Evolutionary conservation across 1,284 basidiomycete genomes (phyloP), one percentile per base, ranked within the genome.

Genomic region (Cerrena zonata): DNA sequence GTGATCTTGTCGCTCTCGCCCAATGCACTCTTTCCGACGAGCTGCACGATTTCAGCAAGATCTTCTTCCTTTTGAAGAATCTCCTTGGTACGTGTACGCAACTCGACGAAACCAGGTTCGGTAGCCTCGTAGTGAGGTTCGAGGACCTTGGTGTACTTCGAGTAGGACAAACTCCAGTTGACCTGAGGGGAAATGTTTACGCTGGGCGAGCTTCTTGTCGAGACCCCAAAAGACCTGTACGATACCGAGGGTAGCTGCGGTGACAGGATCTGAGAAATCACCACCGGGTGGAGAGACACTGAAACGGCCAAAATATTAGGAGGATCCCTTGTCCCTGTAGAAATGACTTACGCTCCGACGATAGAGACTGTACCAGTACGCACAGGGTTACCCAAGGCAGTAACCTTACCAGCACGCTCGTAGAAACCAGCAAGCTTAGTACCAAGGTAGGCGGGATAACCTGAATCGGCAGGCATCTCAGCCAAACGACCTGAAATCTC

Each of bases 401-500:
- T 84, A 45, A 96, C 94, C 69, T 95, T 96, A 44, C 96, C 96
- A n/a, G 96, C 94, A 63, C 96, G 90, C 71, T 99, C 96, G 74
- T 99, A 99, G 82, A 99, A 99, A 62, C 87, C 83, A 36, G 95
- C 95, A 43, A 99, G 76, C 73, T 99, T 99, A 47, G 95, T 94
- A 62, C 89, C 78, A 56, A 99, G 83, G 71, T 99, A 99, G 4
- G 96, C 96, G 47, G 96, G 96, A 73, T 99, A 99, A 57, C 94
- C 94, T 38, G 95, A 98, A 72, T 99, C 96, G 41, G 96, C 96
- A 51, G 96, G 96, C 96, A 99, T 99, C 74, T 99, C 96, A 34
- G 96, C 96, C 52, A 99, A 73, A 74, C 96, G 94, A 77, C 96
- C 96, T 36, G 94, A 97, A 59, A 99, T 98, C 79, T 99, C 96